phyloP scores from a whole-genome alignment of 2,329 filamentous ascomycete genomes.

The Harringtonia lauricola region DNA sequence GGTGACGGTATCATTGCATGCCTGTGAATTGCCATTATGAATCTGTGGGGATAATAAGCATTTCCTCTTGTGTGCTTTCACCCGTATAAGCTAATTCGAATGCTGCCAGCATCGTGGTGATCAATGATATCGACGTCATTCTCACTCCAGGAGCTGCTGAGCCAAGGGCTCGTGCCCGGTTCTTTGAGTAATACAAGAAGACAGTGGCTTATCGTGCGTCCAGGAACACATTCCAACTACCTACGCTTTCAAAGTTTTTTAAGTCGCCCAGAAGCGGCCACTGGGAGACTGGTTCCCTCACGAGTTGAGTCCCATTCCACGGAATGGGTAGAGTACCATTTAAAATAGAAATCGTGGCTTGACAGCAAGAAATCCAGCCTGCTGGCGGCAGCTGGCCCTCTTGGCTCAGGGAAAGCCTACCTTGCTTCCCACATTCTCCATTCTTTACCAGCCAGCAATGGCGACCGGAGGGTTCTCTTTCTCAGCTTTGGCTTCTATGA shows the following conservation, averaged over 20 bases:
- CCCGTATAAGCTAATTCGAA: neutral
- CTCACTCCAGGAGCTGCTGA: neutral
- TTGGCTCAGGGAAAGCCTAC: conserved; percentile 1
- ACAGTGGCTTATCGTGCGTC: too few relatives aligned
- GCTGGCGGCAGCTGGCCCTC: neutral
- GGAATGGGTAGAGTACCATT: conserved; percentile 1
- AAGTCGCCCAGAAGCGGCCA: too few relatives aligned
- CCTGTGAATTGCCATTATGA: too few relatives aligned
- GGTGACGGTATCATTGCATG: too few relatives aligned
- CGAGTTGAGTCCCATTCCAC: neutral
- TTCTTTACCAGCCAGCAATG: neutral
- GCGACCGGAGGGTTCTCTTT: neutral
- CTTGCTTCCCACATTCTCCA: conserved; percentile 1
- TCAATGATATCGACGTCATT: conserved; percentile 3
- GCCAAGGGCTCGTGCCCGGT: neutral
- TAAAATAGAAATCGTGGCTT: conserved; percentile 1
- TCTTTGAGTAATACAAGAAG: neutral
- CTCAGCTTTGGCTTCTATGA: conserved; percentile 6
- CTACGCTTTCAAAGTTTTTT: neutral
- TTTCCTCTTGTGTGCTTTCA: too few relatives aligned
- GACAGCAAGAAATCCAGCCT: neutral
- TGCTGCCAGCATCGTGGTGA: conserved; percentile 1
- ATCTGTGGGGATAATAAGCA: too few relatives aligned
- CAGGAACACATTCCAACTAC: neutral
- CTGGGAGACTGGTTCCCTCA: neutral